A percentile compares a stretch with the other conserved stretches of the same genome.
These are phyloP conservation scores for Nelumbo lutea DNA, from an alignment of 164 flowering plant species.

Conservation along the genomic window DNA sequence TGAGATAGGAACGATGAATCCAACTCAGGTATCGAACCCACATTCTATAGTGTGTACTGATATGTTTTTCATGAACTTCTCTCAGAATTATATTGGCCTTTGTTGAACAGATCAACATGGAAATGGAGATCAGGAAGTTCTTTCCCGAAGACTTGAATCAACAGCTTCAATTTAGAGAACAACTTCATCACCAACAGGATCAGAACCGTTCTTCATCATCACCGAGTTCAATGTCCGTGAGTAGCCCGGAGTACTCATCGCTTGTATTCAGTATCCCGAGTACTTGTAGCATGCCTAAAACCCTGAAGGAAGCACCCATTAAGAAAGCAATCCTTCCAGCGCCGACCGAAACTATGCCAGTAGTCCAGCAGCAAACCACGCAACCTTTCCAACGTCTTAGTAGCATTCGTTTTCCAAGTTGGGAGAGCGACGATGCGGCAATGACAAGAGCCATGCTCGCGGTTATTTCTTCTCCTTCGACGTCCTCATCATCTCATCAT, in stretches of 20 bases:
- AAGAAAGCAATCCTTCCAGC: slow-evolving; percentile 17
- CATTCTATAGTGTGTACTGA: background rate
- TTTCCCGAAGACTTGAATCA: slow-evolving; percentile 32
- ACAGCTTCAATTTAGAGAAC: slow-evolving; percentile 15
- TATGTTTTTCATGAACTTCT: background rate
- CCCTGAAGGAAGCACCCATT: slow-evolving; percentile 4
- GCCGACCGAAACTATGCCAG: background rate
- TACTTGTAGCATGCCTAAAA: slow-evolving; percentile 17
- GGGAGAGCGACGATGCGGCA: slow-evolving; percentile 37
- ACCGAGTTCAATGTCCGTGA: slow-evolving; percentile 44
- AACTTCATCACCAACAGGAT: slow-evolving; percentile 12
- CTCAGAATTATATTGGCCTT: background rate
- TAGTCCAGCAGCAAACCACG: slow-evolving; percentile 14
- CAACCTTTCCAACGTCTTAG: slow-evolving; percentile 13
- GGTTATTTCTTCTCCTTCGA: slow-evolving; percentile 48
- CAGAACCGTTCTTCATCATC: slow-evolving; percentile 47
- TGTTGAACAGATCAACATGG: slow-evolving; percentile 32
- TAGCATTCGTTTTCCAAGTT: slow-evolving; percentile 21
- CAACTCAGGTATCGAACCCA: slow-evolving; percentile 28
- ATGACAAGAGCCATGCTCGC: slow-evolving; percentile 63
- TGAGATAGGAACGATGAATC: slow-evolving; percentile 55
- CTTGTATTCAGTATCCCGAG: slow-evolving; percentile 30
- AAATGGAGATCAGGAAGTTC: slow-evolving; percentile 36
- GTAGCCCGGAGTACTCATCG: slow-evolving; percentile 50
- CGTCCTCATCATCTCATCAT: slow-evolving; percentile 25